Evolutionary conservation across 2,329 filamentous ascomycete genomes (phyloP).

Genomic region (Colletotrichum viniferum): DNA sequence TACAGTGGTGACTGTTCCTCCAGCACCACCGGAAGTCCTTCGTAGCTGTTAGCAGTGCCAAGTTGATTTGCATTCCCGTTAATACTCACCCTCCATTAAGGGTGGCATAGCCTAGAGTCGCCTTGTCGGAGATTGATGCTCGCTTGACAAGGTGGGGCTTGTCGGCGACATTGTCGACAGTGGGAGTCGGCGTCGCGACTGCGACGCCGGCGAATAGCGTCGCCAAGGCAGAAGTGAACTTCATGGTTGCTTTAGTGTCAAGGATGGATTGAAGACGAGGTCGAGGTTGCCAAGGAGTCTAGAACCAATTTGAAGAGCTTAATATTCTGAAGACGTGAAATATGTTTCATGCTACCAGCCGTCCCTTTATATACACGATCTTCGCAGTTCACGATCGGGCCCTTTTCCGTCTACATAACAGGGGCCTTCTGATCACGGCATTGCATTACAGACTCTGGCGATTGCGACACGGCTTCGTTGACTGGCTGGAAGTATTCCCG

Average conservation of each 20-base stretch:
- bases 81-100: conserved; percentile 39
- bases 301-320: not conserved
- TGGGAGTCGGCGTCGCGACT: conserved; percentile 21
- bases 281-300: not conserved
- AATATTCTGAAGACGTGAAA: not conserved
- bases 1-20: conserved; percentile 52
- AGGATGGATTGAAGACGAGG: not conserved
- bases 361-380: conserved; percentile 1
- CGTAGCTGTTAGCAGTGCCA: not conserved
- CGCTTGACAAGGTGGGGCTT: conserved; percentile 21
- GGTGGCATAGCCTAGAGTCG: conserved; percentile 47
- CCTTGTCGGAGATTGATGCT: conserved; percentile 24
- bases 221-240: conserved; percentile 8
- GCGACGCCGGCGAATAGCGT: conserved; percentile 11
- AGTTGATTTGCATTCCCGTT: accelerated
- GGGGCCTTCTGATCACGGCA: not conserved
- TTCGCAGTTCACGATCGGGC: not conserved
- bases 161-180: not conserved
- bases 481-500: not conserved
- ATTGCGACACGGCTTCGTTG: not conserved
- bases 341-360: not conserved
- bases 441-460: not conserved
- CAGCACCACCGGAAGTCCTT: conserved; percentile 52
- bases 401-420: not conserved
- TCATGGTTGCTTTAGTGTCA: not conserved